Conservation (phyloP, 2,329 filamentous ascomycete genomes). For the Orbilia quercus region DNA sequence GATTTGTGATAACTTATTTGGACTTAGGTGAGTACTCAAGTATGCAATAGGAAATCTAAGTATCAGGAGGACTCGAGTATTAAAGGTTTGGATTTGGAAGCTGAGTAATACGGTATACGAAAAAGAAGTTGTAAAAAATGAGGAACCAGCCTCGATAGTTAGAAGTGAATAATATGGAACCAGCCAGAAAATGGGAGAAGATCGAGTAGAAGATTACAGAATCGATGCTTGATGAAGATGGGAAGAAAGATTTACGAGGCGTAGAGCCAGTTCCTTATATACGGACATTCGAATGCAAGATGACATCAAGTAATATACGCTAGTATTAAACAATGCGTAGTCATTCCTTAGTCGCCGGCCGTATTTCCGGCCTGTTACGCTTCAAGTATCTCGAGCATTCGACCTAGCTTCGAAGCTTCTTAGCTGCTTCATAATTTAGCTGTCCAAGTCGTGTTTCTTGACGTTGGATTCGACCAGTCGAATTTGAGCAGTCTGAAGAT, state of each 20-base stretch:
- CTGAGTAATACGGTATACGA: slow-evolving; percentile 32
- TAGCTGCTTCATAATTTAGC: slow-evolving; percentile 3
- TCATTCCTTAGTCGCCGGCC: too few species aligned
- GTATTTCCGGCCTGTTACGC: too few species aligned
- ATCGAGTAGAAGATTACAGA: slow-evolving; percentile 1
- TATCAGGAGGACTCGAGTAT: not conserved
- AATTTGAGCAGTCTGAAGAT: not conserved
- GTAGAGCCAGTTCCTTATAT: slow-evolving; percentile 30
- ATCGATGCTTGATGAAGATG: slow-evolving; percentile 10
- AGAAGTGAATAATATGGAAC: slow-evolving; percentile 23
- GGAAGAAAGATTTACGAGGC: slow-evolving; percentile 17
- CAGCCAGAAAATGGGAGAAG: slow-evolving; percentile 27
- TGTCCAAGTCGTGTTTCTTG: slow-evolving; percentile 33
- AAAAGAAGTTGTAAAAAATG: slow-evolving; percentile 21
- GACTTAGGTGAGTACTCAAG: too few species aligned
- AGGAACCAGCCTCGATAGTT: slow-evolving; percentile 34
- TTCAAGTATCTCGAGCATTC: too few species aligned
- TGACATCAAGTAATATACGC: too few species aligned
- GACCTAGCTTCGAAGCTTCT: not conserved
- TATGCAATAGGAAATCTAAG: slow-evolving; percentile 13
- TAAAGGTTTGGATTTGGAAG: slow-evolving; percentile 11
- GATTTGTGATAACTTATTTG: too few species aligned
- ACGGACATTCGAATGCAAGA: not conserved
- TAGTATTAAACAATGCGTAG: too few species aligned
- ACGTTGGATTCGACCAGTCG: slow-evolving; percentile 19